Evolutionary conservation across 1,139 yeast species (phyloP), one percentile per base, ranked within the genome.

Genomic region (Geotrichum australiense): DNA sequence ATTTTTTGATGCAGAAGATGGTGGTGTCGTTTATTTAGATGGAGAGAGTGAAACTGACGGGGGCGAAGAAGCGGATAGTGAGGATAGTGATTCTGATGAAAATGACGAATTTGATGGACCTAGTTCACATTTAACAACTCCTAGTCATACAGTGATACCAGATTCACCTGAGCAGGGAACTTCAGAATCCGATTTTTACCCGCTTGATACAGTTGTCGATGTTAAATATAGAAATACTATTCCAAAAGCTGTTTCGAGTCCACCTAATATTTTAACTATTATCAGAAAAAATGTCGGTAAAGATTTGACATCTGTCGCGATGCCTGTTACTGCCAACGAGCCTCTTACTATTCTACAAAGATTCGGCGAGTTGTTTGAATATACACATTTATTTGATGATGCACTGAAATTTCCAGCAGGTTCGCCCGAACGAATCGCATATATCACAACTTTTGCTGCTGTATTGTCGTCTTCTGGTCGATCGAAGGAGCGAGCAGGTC

Each of bases 271-370:
- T 29, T 66, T 89, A 41, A 73, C 87, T 1, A 75, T 87, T 54
- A 70, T 91, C 46, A 74, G 96, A 43, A 87, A 89, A 58, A 87
- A 86, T 54, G 94, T 89, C 12, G 96, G 97, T 21, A 89, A 89
- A 57, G 97, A 89, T 61, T 61, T 89, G 49, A 73, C 91, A 0
- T 74, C 91, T 1, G 76, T 87, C 44, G 80, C 96, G 1, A 87
- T 89, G 93, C 98, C 98, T 1, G 95, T 91, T 4, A 80, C 93
- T 2, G 74, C 87, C 49, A 91, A 91, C 64, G 98, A 91, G 59
- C 98, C 98, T 0, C 62, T 89, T 14, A 76, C 94, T 0, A 76
- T 83, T 26, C 66, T 91, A 43, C 96, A 91, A 59, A 74, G 79
- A 50, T 75, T 80, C 53, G 71, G 91, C 0, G 98, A 91, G 60